Conservation (phyloP, 192 early-diverging fungal species). For the Coemansia aciculifera region DNA sequence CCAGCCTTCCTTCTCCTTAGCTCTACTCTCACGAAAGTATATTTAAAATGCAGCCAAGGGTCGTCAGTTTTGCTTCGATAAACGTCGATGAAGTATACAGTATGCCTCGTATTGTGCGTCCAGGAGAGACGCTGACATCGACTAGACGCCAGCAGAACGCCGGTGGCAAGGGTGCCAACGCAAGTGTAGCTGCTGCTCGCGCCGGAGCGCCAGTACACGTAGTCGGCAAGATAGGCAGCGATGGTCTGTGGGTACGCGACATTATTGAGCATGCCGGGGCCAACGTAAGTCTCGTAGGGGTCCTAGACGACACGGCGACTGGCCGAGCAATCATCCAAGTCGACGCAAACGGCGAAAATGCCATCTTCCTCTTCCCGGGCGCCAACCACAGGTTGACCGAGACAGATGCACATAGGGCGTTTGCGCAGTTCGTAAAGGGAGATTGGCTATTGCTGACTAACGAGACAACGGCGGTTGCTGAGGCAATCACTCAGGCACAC, state of each 20-base stretch:
- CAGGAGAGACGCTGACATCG: conserved; percentile 47
- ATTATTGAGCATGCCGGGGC: conserved; percentile 66
- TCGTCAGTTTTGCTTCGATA: conserved; percentile 50
- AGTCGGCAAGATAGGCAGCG: conserved; percentile 79
- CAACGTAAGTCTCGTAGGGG: conserved; percentile 60
- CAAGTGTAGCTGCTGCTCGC: conserved; percentile 78
- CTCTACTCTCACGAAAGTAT: not conserved
- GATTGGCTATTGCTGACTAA: conserved; percentile 89
- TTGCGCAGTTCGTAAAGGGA: conserved; percentile 58
- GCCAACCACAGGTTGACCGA: conserved; percentile 65
- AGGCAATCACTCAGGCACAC: conserved; percentile 61
- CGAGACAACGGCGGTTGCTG: conserved; percentile 74
- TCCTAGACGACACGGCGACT: conserved; percentile 61
- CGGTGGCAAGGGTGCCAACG: conserved; percentile 77
- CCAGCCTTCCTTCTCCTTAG: conserved; percentile 1
- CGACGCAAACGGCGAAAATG: conserved; percentile 73
- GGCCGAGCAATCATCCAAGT: conserved; percentile 90
- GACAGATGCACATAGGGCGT: conserved; percentile 52
- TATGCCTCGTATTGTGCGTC: conserved; percentile 40
- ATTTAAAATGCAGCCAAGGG: conserved; percentile 26
- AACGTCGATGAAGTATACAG: conserved; percentile 58
- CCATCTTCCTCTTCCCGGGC: conserved; percentile 82
- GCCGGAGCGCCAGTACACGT: conserved; percentile 69
- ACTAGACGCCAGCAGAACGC: conserved; percentile 34
- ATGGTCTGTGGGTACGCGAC: conserved; percentile 77